Percentiles rank a stretch among this genome's conserved stretches.
Conservation (phyloP, 2,329 filamentous ascomycete species). For the Sphaceloma murrayae region DNA sequence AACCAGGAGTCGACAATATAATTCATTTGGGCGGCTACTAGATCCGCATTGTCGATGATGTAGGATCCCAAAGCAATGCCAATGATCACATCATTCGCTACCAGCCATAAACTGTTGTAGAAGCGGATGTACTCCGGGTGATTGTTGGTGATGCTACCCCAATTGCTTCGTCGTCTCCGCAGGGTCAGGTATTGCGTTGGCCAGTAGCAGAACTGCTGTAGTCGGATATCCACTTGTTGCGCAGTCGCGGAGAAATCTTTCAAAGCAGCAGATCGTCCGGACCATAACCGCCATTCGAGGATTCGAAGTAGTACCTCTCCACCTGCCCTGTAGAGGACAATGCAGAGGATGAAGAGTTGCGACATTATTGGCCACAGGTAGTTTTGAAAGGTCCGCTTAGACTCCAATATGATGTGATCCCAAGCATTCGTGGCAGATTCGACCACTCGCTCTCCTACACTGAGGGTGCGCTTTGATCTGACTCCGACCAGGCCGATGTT, state of each 20-base stretch:
- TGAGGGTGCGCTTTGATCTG: constrained; percentile 71
- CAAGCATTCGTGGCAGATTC: constrained; percentile 83
- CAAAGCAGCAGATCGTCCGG: constrained; percentile 63
- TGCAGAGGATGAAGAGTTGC: constrained; percentile 59
- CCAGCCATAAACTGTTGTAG: constrained; percentile 97
- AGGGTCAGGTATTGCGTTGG: constrained; percentile 91
- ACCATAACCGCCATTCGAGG: constrained; percentile 74
- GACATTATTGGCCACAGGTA: constrained; percentile 73
- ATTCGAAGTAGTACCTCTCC: constrained; percentile 71
- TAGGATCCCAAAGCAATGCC: constrained; percentile 93
- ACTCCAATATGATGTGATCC: constrained; percentile 58
- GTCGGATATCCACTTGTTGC: constrained; percentile 90
- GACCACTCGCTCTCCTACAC: constrained; percentile 87
- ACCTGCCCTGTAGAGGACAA: constrained; percentile 69
- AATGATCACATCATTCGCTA: constrained; percentile 97
- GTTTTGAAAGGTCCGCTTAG: constrained; percentile 61
- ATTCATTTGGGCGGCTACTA: constrained; percentile 73
- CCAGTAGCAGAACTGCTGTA: constrained; percentile 99
- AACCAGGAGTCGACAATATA: constrained; percentile 69
- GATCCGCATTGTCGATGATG: constrained; percentile 86
- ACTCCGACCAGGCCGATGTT: constrained; percentile 80
- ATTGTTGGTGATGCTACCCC: constrained; percentile 89
- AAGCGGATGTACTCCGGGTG: constrained; percentile 98
- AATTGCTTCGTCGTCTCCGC: constrained; percentile 79
- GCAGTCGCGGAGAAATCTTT: constrained; percentile 96